A percentile compares a stretch with the other conserved stretches of the same genome.
phyloP scores from a whole-genome alignment of 1,139 yeast species.

The Kluyveromyces sp. region DNA sequence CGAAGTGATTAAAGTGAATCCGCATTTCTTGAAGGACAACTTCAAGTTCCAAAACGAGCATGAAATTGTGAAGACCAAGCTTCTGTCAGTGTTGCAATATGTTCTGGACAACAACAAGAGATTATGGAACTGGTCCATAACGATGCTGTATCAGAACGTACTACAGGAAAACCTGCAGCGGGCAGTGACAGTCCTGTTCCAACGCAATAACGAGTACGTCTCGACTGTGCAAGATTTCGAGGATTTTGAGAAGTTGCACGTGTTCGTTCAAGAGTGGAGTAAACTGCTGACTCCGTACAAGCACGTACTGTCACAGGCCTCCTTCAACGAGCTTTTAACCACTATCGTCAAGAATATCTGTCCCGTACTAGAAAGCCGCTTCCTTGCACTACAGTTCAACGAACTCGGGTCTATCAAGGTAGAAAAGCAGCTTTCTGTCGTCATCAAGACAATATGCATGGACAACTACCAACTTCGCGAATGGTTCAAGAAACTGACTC shows the following conservation, averaged over 20 bases:
- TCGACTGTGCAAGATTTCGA: conserved; percentile 32
- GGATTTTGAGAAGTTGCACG: conserved; percentile 34
- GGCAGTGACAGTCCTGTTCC: conserved; percentile 18
- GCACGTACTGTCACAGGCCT: conserved; percentile 46
- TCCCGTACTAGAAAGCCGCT: conserved; percentile 57
- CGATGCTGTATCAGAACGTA: conserved; percentile 25
- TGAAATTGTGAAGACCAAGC: conserved; percentile 37
- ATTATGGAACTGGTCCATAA: conserved; percentile 26
- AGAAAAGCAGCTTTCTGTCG: conserved; percentile 72
- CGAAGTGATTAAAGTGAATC: conserved; percentile 28
- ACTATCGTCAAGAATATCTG: conserved; percentile 43
- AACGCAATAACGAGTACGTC: conserved; percentile 21
- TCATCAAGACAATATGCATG: conserved; percentile 60
- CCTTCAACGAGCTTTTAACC: conserved; percentile 45
- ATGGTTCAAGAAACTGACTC: conserved; percentile 73
- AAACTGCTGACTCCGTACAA: conserved; percentile 57
- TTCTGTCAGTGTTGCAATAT: conserved; percentile 27
- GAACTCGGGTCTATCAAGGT: conserved; percentile 79
- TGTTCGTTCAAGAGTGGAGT: conserved; percentile 60
- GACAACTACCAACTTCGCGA: conserved; percentile 67
- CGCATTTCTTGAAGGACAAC: conserved; percentile 35
- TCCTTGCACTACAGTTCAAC: conserved; percentile 63
- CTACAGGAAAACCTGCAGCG: conserved; percentile 20
- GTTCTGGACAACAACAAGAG: conserved; percentile 22
- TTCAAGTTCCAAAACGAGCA: conserved; percentile 55